phyloP scores from a whole-genome alignment of 2,329 filamentous ascomycete species.

The Raffaelea albimanens region DNA sequence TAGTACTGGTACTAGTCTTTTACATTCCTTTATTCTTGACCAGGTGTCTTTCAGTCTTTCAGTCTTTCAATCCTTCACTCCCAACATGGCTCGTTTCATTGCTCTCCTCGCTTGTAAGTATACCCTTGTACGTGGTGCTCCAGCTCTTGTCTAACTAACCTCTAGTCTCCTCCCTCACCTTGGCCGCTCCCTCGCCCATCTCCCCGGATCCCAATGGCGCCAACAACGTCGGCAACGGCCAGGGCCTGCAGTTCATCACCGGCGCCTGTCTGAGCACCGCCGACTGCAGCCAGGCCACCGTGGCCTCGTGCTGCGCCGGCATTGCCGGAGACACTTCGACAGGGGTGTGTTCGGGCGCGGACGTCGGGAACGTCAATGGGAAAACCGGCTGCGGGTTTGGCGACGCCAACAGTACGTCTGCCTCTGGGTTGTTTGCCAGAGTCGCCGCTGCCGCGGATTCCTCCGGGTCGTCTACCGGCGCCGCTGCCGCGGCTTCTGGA shows the following conservation, averaged over 20 bases:
- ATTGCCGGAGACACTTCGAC: conserved; percentile 9
- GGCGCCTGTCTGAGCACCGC: conserved; percentile 18
- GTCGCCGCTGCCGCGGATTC: not conserved
- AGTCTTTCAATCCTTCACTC: not conserved
- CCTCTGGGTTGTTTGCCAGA: too few species aligned
- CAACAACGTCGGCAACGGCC: conserved; percentile 18
- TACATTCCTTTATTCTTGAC: not conserved
- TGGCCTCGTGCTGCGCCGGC: conserved; percentile 11
- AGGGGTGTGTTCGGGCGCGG: conserved; percentile 14
- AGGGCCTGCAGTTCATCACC: conserved; percentile 30
- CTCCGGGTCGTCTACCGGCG: not conserved
- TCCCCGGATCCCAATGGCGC: conserved; percentile 13
- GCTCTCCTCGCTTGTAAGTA: conserved; percentile 10
- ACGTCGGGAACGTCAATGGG: conserved; percentile 14
- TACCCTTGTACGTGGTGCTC: not conserved
- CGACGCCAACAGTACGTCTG: not conserved
- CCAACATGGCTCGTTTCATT: conserved; percentile 8
- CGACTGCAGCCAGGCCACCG: conserved; percentile 17
- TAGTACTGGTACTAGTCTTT: not conserved
- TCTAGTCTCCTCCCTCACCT: conserved; percentile 9
- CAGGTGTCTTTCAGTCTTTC: conserved; percentile 1
- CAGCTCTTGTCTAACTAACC: not conserved
- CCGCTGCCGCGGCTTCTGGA: not conserved
- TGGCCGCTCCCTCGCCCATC: conserved; percentile 13
- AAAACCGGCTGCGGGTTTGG: conserved; percentile 14